These are phyloP conservation scores for Somion occarium DNA, from an alignment of 1,284 basidiomycete species.

Conservation along the genomic window DNA sequence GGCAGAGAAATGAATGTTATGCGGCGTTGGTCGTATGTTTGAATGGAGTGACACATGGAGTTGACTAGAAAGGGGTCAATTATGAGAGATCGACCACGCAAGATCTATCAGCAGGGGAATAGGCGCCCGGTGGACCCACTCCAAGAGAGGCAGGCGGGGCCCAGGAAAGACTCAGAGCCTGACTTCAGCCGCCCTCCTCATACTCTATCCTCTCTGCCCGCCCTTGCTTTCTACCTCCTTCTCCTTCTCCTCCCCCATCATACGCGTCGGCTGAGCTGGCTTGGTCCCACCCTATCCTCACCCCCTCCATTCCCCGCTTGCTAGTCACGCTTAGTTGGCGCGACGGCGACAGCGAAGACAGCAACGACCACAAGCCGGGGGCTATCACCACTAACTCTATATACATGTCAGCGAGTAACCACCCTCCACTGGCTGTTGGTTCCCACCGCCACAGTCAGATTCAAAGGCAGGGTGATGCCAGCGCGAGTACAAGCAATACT, in stretches of 20 bases:
- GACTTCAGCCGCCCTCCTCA: slow-evolving; percentile 5
- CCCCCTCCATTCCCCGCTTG: background rate
- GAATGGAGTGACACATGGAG: background rate
- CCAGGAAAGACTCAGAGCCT: background rate
- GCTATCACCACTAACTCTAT: background rate
- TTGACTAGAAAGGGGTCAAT: no score
- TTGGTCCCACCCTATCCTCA: background rate
- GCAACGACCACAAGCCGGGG: slow-evolving; percentile 4
- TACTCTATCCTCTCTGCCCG: slow-evolving; percentile 1
- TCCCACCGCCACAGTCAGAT: no score
- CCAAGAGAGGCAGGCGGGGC: background rate
- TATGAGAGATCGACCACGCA: background rate
- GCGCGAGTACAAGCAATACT: no score
- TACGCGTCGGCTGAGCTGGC: slow-evolving; percentile 2
- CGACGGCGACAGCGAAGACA: no score
- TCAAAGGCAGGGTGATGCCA: no score
- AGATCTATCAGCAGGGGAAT: no score
- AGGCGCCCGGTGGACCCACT: background rate
- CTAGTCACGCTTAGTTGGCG: no score
- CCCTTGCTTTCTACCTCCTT: slow-evolving; percentile 10
- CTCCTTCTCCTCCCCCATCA: slow-evolving; percentile 7
- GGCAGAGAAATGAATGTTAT: background rate
- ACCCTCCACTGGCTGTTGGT: background rate
- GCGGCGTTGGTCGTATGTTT: background rate
- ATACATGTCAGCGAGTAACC: background rate